phyloP scores from a whole-genome alignment of 306 rosid genomes.

The Purshia tridentata region DNA sequence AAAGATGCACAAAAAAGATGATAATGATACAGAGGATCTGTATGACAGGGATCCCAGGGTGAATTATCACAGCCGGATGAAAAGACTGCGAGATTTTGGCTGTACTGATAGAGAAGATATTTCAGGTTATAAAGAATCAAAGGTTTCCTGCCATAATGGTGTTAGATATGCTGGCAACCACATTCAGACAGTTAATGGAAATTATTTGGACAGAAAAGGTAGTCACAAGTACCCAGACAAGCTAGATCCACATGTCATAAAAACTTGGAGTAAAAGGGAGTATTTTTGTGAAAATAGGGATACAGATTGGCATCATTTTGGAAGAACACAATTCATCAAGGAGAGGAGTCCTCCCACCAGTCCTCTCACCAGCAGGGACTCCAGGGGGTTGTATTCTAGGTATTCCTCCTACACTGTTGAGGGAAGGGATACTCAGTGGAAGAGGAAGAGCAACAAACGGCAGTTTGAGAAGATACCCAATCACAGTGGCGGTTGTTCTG shows the following conservation, averaged over 20 bases:
- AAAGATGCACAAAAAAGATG: slow-evolving; percentile 21
- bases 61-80: slow-evolving; percentile 35
- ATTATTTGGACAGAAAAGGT: slow-evolving; percentile 28
- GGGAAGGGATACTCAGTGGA: slow-evolving; percentile 33
- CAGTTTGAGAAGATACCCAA: slow-evolving; percentile 32
- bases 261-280: slow-evolving; percentile 31
- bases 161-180: slow-evolving; percentile 34
- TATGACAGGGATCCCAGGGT: slow-evolving; percentile 24
- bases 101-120: slow-evolving; percentile 28
- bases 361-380: slow-evolving; percentile 37
- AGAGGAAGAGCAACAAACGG: slow-evolving; percentile 31
- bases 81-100: slow-evolving; percentile 30
- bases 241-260: slow-evolving; percentile 29
- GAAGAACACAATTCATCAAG: slow-evolving; percentile 24
- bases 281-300: slow-evolving; percentile 32
- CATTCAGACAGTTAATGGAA: slow-evolving; percentile 14
- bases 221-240: slow-evolving; percentile 29
- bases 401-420: slow-evolving; percentile 28
- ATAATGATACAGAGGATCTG: slow-evolving; percentile 37
- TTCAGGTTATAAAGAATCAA: slow-evolving; percentile 38
- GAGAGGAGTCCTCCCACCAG: slow-evolving; percentile 34
- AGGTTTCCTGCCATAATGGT: slow-evolving; percentile 34
- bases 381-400: slow-evolving; percentile 40
- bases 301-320: slow-evolving; percentile 33
- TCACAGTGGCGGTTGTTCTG: slow-evolving; percentile 25